Evolutionary conservation across 1,284 basidiomycete species (phyloP).

Genomic region (Mycena sp.): DNA sequence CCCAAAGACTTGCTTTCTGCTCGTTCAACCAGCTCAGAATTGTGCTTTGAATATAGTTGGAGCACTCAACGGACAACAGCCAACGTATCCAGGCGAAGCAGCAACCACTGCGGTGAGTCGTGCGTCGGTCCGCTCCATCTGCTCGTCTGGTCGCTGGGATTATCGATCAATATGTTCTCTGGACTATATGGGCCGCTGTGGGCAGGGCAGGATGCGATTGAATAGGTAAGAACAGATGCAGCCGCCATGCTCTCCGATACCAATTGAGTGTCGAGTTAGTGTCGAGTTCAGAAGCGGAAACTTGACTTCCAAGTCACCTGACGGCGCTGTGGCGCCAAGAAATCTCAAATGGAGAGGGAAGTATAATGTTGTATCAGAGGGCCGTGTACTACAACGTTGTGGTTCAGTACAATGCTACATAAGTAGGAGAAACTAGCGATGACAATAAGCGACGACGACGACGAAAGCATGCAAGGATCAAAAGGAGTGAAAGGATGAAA

Average conservation of each 20-base stretch:
- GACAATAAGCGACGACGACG: conserved; percentile 31
- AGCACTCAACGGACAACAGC: conserved; percentile 71
- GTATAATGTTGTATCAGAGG: conserved; percentile 27
- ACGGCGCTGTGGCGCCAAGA: too few relatives aligned
- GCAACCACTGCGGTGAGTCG: conserved; percentile 69
- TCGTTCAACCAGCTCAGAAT: conserved; percentile 16
- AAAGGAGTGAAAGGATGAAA: conserved; percentile 6
- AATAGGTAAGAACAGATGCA: conserved; percentile 53
- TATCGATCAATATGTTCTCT: conserved; percentile 73
- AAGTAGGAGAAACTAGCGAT: conserved; percentile 30
- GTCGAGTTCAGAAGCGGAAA: too few relatives aligned
- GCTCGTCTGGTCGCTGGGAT: conserved; percentile 69
- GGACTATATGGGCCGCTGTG: conserved; percentile 75
- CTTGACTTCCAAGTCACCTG: too few relatives aligned
- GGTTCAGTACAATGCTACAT: conserved; percentile 34
- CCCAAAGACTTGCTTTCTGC: conserved; percentile 77
- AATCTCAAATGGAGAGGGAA: neutral
- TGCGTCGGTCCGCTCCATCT: conserved; percentile 69
- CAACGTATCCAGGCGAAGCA: conserved; percentile 66
- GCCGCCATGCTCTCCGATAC: too few relatives aligned
- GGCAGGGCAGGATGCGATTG: conserved; percentile 68
- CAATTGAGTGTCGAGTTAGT: too few relatives aligned
- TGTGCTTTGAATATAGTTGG: neutral
- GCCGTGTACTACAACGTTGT: conserved; percentile 30
- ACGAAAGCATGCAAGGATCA: conserved; percentile 24